Base-by-base conservation (phyloP, 2,329 filamentous ascomycete genomes). In the Aspergillus phoenicis region DNA sequence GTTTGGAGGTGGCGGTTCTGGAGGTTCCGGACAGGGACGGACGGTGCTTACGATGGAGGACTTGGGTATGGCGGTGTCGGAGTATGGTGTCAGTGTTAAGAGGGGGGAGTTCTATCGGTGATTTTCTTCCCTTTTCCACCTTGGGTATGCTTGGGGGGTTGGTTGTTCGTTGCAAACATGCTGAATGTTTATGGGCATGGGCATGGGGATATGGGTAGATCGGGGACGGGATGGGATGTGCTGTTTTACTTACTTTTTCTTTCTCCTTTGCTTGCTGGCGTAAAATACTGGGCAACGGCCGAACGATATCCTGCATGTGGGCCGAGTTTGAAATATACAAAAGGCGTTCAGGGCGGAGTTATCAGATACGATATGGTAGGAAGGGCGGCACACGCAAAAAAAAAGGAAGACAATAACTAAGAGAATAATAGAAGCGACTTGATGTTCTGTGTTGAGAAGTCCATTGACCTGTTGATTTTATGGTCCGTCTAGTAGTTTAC, bases 21-120 rank as follows among this genome's bases (percentile, higher is more conserved):
- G 93, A 28, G 91, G 91, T 1, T 91, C 88, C 58, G 78, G 77
- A 6, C 91, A 96, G 80, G 96, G 96, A 65, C 85, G 93, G 65
- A 97, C 95, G 17, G 94, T 99, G 58, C 83, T 99, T 64, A 98
- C 95, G 0, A 98, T 99, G 95, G 95, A 99, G 79, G 95, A 99
- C 76, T 78, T 99, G 70, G 95, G 95, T 15, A 98, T 98, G 93
- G 95, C 95, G 1, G 94, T 98, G 30, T 91, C 91, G 33, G 95
- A 99, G 82, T 99, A 98, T 75, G 95, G 95, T 1, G 93, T 99
- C 56, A 99, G 97, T 74, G 91, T 98, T 57, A 98, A 97, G 86
- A 85, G 95, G 66, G 93, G 94, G 73, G 95, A 99, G 80, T 99
- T 98, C 75, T 99, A 99, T 77, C 85, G 93, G 70, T 97, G 52